phyloP scores from a whole-genome alignment of 768 basidiomycete species.

The Ramaria sp. region DNA sequence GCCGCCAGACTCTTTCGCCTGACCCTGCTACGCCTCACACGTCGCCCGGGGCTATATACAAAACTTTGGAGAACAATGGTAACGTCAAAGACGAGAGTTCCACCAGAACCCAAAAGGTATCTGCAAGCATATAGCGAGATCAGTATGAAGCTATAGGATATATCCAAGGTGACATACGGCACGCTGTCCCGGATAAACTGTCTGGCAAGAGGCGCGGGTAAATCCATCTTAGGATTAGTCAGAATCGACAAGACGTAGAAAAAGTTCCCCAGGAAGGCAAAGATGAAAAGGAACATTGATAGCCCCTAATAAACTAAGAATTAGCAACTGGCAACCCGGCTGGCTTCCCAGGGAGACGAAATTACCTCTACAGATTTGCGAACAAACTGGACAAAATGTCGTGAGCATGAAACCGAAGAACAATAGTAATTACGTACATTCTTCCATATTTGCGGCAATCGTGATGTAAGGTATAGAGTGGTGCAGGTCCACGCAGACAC shows the following conservation, averaged over 20 bases:
- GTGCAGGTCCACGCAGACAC: constrained; percentile 94
- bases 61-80: constrained; percentile 82
- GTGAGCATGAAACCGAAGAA: constrained; percentile 2
- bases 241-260: constrained; percentile 90
- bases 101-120: constrained; percentile 85
- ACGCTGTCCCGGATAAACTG: constrained; percentile 71
- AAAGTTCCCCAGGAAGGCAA: constrained; percentile 87
- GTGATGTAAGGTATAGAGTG: constrained; percentile 82
- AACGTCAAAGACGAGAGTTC: constrained; percentile 88
- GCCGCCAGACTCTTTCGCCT: background rate
- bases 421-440: constrained; percentile 52
- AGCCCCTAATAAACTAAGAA: constrained; percentile 47
- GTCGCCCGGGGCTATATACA: constrained; percentile 36
- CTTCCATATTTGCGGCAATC: constrained; percentile 98
- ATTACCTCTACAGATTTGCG: constrained; percentile 82
- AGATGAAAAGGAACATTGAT: constrained; percentile 86
- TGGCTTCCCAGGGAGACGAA: background rate
- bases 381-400: constrained; percentile 41
- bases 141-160: background rate
- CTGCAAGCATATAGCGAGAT: constrained; percentile 24
- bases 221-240: constrained; percentile 52
- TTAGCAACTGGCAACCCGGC: background rate
- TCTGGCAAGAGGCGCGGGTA: constrained; percentile 47
- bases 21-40: background rate
- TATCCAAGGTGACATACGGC: constrained; percentile 45